A percentile compares a stretch with the other conserved stretches of the same genome.
phyloP scores from a whole-genome alignment of 176 grass and related monocot species.

The Hsuehochloa calcarea region DNA sequence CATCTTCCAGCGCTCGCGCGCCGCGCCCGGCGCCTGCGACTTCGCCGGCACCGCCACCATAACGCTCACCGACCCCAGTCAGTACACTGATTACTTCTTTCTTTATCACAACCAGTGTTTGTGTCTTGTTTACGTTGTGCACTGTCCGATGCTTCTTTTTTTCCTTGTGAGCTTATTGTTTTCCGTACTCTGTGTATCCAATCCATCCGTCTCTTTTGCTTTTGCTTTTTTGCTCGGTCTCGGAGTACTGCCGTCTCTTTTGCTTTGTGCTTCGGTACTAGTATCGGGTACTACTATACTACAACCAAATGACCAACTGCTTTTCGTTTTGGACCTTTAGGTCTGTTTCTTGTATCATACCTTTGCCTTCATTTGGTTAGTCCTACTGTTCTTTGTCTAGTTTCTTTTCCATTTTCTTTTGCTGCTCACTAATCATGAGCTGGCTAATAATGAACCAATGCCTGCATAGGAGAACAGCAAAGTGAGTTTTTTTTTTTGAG shows the following conservation, averaged over 20 bases:
- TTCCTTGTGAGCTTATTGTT: background rate
- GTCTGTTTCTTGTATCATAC: background rate
- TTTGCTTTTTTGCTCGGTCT: constrained; percentile 30
- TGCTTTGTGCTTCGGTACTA: constrained; percentile 36
- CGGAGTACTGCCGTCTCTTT: constrained; percentile 25
- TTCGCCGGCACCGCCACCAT: constrained; percentile 81
- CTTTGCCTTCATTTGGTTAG: background rate
- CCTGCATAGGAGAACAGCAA: background rate
- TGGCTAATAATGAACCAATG: background rate
- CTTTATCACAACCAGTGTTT: background rate
- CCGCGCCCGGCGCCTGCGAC: constrained; percentile 60
- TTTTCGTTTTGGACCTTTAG: constrained; percentile 16
- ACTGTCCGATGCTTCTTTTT: background rate
- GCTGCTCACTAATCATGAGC: background rate
- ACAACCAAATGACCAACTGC: background rate
- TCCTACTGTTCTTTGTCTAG: background rate
- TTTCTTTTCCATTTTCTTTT: background rate
- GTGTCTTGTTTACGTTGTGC: background rate
- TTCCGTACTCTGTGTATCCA: background rate
- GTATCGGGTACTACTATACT: background rate
- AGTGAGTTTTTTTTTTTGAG: background rate
- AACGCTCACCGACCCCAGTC: constrained; percentile 71
- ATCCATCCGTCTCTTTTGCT: constrained; percentile 25
- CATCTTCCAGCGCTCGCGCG: constrained; percentile 64
- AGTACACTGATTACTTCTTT: constrained; percentile 4